Evolutionary conservation across 106 monocot genomes (phyloP).

Genomic region (Dendrobium officinale): DNA sequence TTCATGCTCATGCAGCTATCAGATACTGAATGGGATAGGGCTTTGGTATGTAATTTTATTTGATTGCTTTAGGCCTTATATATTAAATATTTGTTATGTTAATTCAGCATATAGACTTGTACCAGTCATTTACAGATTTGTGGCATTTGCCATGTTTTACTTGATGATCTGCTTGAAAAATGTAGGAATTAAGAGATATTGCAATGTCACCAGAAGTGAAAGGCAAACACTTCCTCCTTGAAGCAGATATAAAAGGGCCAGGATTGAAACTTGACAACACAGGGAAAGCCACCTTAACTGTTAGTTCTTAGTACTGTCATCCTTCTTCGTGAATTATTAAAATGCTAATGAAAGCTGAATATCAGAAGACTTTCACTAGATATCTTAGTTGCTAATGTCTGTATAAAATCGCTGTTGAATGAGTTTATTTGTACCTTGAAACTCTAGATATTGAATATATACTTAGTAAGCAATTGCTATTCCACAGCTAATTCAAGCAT

Average conservation of each 20-base stretch:
- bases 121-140: not conserved
- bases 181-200: constrained; percentile 89
- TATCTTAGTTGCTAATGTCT: not conserved
- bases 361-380: too few relatives aligned
- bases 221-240: constrained; percentile 82
- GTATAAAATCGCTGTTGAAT: not conserved
- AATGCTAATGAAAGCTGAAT: not conserved
- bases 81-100: not conserved
- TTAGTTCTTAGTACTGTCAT: constrained; percentile 45
- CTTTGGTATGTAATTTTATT: constrained; percentile 46
- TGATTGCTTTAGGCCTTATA: not conserved
- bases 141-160: not conserved
- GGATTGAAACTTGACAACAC: constrained; percentile 88
- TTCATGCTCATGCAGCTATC: constrained; percentile 48
- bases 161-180: constrained; percentile 6
- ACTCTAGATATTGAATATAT: not conserved
- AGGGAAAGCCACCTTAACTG: constrained; percentile 83
- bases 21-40: constrained; percentile 77
- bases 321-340: not conserved
- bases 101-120: not conserved
- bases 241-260: constrained; percentile 96
- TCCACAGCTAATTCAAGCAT: not conserved
- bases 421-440: not conserved
- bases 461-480: not conserved
- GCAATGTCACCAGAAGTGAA: constrained; percentile 48